phyloP scores from a whole-genome alignment of 1,139 yeast species.

The Saccharomyces uvarum region DNA sequence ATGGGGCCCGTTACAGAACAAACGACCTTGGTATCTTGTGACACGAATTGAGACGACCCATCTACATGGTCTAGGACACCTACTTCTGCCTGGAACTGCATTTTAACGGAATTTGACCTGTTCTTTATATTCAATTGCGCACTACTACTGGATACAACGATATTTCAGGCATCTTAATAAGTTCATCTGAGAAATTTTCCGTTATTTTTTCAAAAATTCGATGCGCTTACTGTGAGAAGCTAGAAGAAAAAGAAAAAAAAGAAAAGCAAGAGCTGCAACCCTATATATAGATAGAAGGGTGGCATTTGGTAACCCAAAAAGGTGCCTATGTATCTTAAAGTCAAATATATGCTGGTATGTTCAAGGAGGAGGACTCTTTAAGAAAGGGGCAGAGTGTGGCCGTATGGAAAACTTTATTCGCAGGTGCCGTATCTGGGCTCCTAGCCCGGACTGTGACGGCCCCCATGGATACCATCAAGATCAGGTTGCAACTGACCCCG shows the following conservation, averaged over 20 bases:
- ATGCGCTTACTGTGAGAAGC: not conserved
- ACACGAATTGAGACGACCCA: conserved; percentile 63
- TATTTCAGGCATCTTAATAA: not conserved
- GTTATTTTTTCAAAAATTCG: not conserved
- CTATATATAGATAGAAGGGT: not conserved
- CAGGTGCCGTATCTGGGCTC: conserved; percentile 72
- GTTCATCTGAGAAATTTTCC: not conserved
- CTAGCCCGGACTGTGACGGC: conserved; percentile 68
- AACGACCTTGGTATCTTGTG: conserved; percentile 49
- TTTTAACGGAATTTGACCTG: not conserved
- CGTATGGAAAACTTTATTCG: conserved; percentile 41
- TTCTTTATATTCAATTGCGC: not conserved
- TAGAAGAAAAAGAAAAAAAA: conserved; percentile 2
- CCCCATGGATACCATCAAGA: conserved; percentile 84
- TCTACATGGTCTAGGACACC: conserved; percentile 52
- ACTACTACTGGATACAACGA: not conserved
- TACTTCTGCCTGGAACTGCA: conserved; percentile 17
- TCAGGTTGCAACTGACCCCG: conserved; percentile 61
- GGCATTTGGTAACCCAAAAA: not conserved
- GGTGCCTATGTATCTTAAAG: not conserved
- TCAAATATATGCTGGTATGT: conserved; percentile 11
- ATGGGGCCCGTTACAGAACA: conserved; percentile 87
- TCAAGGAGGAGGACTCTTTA: conserved; percentile 39
- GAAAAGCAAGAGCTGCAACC: not conserved
- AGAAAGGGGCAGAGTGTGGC: conserved; percentile 44